Evolutionary conservation across 2,329 filamentous ascomycete genomes (phyloP).

Genomic region (Colletotrichum sp.): DNA sequence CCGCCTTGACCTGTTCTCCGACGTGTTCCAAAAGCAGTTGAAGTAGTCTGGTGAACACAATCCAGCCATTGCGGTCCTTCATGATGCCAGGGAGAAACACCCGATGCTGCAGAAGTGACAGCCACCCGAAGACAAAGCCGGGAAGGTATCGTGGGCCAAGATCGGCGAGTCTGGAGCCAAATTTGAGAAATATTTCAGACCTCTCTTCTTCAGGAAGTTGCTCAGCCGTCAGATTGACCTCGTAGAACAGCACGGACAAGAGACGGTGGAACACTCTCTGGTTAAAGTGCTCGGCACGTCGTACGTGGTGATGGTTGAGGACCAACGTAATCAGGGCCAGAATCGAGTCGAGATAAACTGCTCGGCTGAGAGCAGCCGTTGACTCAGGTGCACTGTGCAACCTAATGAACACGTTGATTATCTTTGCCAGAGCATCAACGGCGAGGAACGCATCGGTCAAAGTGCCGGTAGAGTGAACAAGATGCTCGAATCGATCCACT

Average conservation of each 20-base stretch:
- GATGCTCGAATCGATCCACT: slow-evolving; percentile 77
- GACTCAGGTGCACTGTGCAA: slow-evolving; percentile 69
- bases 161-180: slow-evolving; percentile 74
- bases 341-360: slow-evolving; percentile 77
- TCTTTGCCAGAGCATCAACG: slow-evolving; percentile 81
- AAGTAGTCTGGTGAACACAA: slow-evolving; percentile 74
- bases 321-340: slow-evolving; percentile 80
- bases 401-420: slow-evolving; percentile 78
- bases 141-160: slow-evolving; percentile 80
- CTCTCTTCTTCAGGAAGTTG: slow-evolving; percentile 66
- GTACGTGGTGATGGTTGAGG: slow-evolving; percentile 84
- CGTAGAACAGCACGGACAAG: slow-evolving; percentile 81
- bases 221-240: slow-evolving; percentile 66
- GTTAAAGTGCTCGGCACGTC: slow-evolving; percentile 81
- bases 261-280: slow-evolving; percentile 91
- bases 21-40: slow-evolving; percentile 75
- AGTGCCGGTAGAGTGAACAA: slow-evolving; percentile 65
- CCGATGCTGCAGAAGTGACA: slow-evolving; percentile 81
- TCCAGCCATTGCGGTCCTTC: slow-evolving; percentile 75
- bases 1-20: slow-evolving; percentile 78
- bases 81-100: slow-evolving; percentile 81
- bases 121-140: slow-evolving; percentile 85
- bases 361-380: slow-evolving; percentile 65
- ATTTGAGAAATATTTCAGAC: slow-evolving; percentile 71
- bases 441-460: slow-evolving; percentile 61